These are phyloP conservation scores for Aegilops speltoides DNA, from an alignment of 176 grass and related monocot genomes.

Conservation along the genomic window DNA sequence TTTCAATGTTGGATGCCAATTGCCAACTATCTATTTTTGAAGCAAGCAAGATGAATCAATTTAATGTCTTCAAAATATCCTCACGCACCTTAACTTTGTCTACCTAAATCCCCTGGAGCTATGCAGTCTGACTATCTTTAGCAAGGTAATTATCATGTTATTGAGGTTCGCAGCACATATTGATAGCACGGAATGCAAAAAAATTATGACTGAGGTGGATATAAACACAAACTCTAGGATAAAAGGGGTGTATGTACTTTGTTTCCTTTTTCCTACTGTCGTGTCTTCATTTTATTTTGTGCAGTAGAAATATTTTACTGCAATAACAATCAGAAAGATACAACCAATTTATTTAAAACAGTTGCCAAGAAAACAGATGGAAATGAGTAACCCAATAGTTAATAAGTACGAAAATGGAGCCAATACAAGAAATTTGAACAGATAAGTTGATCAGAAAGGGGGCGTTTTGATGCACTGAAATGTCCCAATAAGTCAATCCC, in stretches of 20 bases:
- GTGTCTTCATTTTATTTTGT: background rate
- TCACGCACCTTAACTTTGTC: background rate
- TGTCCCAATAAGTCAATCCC: background rate
- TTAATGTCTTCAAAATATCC: background rate
- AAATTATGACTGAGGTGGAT: background rate
- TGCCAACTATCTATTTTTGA: background rate
- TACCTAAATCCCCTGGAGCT: background rate
- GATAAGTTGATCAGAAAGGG: background rate
- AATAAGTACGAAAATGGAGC: conserved; percentile 1
- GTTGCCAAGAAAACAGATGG: background rate
- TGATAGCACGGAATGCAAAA: background rate
- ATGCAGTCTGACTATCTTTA: background rate
- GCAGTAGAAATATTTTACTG: background rate
- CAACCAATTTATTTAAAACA: background rate
- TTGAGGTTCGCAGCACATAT: background rate
- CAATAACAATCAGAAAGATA: background rate
- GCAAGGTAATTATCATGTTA: background rate
- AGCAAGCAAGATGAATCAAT: background rate
- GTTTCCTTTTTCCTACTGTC: background rate
- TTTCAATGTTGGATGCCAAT: background rate
- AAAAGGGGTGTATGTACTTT: background rate
- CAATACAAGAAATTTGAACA: background rate
- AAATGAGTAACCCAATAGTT: background rate
- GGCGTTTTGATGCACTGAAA: background rate
- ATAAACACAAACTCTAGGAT: background rate